Conservation (phyloP, 495 filamentous ascomycete species). For the Penicillium robsamsonii region DNA sequence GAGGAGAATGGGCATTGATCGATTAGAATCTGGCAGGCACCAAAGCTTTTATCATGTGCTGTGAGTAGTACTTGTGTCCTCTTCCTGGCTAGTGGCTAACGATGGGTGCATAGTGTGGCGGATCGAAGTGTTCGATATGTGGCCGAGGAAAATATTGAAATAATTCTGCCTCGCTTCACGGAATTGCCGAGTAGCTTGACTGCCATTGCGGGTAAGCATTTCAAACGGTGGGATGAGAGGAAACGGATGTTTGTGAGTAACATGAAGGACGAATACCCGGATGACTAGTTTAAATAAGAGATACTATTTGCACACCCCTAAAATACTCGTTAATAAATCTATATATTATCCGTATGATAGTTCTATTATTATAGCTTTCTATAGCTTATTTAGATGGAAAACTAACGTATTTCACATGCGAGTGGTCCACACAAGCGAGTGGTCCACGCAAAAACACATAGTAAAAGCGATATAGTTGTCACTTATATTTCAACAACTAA, state of each 20-base stretch:
- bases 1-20: conserved; percentile 63
- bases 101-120: conserved; percentile 52
- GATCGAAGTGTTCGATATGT: conserved; percentile 74
- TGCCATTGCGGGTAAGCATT: conserved; percentile 76
- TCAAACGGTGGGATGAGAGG: conserved; percentile 79
- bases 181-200: conserved; percentile 55
- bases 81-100: neutral
- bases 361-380: no score
- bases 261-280: conserved; percentile 78
- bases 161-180: conserved; percentile 49
- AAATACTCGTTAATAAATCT: no score
- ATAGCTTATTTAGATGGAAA: no score
- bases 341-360: no score
- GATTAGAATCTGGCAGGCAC: conserved; percentile 57
- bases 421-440: no score
- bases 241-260: conserved; percentile 77
- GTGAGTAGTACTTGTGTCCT: conserved; percentile 49
- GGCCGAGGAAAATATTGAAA: conserved; percentile 81
- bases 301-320: neutral
- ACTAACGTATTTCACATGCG: no score
- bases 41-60: conserved; percentile 84
- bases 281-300: conserved; percentile 54
- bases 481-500: no score
- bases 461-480: no score
- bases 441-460: no score